These are phyloP conservation scores for Rhododendron molle DNA, from an alignment of 148 eudicot genomes.

Conservation along the genomic window DNA sequence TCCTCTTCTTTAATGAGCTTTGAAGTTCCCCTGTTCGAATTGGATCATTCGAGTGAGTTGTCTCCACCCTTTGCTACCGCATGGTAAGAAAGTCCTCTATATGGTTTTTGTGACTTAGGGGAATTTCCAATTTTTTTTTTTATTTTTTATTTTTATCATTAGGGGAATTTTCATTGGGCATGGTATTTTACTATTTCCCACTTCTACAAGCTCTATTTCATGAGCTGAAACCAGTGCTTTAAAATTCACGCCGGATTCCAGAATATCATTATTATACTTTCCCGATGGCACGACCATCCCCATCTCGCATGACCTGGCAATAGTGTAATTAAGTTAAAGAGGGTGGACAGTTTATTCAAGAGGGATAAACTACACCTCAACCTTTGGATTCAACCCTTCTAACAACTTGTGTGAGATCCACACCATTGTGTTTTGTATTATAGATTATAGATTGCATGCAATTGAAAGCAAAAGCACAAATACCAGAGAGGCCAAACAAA, in stretches of 20 bases:
- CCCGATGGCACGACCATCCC: slow-evolving; percentile 79
- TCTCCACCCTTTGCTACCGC: slow-evolving; percentile 38
- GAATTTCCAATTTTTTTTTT: no score
- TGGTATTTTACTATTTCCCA: slow-evolving; percentile 25
- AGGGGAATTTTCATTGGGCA: slow-evolving; percentile 14
- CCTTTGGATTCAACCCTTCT: no score
- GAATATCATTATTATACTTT: slow-evolving; percentile 47
- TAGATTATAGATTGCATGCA: no score
- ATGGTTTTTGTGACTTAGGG: slow-evolving; percentile 26
- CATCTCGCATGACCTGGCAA: slow-evolving; percentile 87
- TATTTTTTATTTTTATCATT: no score
- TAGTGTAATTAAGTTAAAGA: no score
- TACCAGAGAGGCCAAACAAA: no score
- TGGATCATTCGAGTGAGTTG: slow-evolving; percentile 24
- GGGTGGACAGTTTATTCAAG: no score
- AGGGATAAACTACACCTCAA: no score
- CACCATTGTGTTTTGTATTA: no score
- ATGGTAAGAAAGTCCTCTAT: slow-evolving; percentile 24
- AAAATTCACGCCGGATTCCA: slow-evolving; percentile 64
- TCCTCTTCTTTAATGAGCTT: slow-evolving; percentile 90
- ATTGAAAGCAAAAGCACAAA: no score
- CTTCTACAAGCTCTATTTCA: slow-evolving; percentile 76
- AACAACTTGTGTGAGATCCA: no score
- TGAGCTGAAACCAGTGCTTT: slow-evolving; percentile 35
- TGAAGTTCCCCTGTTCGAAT: slow-evolving; percentile 37